A percentile compares a stretch with the other conserved stretches of the same genome.
Conservation (phyloP, 2,329 filamentous ascomycete species). For the Xenoacremonium recifei region DNA sequence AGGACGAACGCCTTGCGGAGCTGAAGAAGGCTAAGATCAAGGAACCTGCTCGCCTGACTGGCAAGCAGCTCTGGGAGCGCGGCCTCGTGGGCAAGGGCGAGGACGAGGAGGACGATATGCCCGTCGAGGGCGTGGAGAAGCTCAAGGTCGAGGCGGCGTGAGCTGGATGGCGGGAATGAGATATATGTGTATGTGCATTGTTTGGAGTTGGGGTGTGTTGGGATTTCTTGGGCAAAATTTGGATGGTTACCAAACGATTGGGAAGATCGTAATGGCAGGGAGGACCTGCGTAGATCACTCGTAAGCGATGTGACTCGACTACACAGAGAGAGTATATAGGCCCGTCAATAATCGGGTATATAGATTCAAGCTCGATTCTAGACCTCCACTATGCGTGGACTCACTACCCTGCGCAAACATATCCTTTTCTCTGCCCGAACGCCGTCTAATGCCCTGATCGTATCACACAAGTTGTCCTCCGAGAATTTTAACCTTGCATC, state of each 20-base stretch:
- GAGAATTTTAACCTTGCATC: slow-evolving; percentile 46
- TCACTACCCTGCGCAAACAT: slow-evolving; percentile 18
- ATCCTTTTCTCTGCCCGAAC: slow-evolving; percentile 22
- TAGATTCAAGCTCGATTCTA: slow-evolving; percentile 18
- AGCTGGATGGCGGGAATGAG: slow-evolving; percentile 4
- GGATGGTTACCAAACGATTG: slow-evolving; percentile 5
- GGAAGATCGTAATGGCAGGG: slow-evolving; percentile 1
- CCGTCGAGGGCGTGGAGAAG: slow-evolving; percentile 64
- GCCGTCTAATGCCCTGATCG: slow-evolving; percentile 17
- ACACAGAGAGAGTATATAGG: neutral
- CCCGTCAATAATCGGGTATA: slow-evolving; percentile 14
- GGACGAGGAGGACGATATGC: slow-evolving; percentile 64
- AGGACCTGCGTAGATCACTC: slow-evolving; percentile 5
- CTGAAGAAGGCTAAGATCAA: slow-evolving; percentile 76
- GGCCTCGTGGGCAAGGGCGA: slow-evolving; percentile 67
- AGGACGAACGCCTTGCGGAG: slow-evolving; percentile 79
- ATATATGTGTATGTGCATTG: slow-evolving; percentile 15
- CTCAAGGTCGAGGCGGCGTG: slow-evolving; percentile 63
- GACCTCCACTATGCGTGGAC: slow-evolving; percentile 19
- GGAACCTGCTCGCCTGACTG: slow-evolving; percentile 70
- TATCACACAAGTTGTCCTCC: slow-evolving; percentile 15
- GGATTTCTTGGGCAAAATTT: slow-evolving; percentile 9
- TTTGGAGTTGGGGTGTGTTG: slow-evolving; percentile 24
- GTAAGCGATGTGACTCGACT: neutral
- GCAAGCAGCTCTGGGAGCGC: slow-evolving; percentile 75